Conservation (phyloP, 306 rosid species). For the Vicia villosa region DNA sequence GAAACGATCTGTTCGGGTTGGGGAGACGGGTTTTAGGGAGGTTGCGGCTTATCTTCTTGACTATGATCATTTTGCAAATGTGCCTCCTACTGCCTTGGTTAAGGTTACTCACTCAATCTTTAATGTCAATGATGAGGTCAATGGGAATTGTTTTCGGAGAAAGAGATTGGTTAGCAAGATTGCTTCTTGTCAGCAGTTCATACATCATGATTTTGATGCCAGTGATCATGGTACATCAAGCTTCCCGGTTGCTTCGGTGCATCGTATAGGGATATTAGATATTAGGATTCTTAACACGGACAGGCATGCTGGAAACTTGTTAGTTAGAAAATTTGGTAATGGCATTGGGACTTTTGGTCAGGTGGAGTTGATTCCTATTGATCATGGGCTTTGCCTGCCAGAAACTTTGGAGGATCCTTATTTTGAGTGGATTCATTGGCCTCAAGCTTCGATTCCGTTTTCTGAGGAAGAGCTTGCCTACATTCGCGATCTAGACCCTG, state of each 20-base stretch:
- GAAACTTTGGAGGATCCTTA: slow-evolving; percentile 96
- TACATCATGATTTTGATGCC: slow-evolving; percentile 95
- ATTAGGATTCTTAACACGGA: slow-evolving; percentile 96
- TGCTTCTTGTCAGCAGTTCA: slow-evolving; percentile 91
- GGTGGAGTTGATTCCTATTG: slow-evolving; percentile 94
- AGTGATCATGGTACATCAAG: slow-evolving; percentile 98
- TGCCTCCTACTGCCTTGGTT: slow-evolving; percentile 93
- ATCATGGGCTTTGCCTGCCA: slow-evolving; percentile 96
- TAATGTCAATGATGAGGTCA: slow-evolving; percentile 89
- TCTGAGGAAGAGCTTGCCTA: slow-evolving; percentile 89
- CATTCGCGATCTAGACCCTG: slow-evolving; percentile 63
- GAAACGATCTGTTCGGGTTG: slow-evolving; percentile 91
- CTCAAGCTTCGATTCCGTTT: slow-evolving; percentile 96
- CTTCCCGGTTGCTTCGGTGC: slow-evolving; percentile 91
- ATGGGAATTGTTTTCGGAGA: slow-evolving; percentile 62
- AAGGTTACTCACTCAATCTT: slow-evolving; percentile 95
- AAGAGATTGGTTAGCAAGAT: slow-evolving; percentile 87
- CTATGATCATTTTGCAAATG: slow-evolving; percentile 81
- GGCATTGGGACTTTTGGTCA: slow-evolving; percentile 81
- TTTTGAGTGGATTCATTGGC: slow-evolving; percentile 99
- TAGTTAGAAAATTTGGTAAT: slow-evolving; percentile 84
- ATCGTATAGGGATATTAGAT: slow-evolving; percentile 92
- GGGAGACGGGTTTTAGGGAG: slow-evolving; percentile 96
- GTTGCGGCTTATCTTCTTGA: slow-evolving; percentile 96
- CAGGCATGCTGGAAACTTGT: slow-evolving; percentile 95